A percentile compares a stretch with the other conserved stretches of the same genome.
phyloP scores from a whole-genome alignment of 805 yeast species.

The Kuraishia piskuri region DNA sequence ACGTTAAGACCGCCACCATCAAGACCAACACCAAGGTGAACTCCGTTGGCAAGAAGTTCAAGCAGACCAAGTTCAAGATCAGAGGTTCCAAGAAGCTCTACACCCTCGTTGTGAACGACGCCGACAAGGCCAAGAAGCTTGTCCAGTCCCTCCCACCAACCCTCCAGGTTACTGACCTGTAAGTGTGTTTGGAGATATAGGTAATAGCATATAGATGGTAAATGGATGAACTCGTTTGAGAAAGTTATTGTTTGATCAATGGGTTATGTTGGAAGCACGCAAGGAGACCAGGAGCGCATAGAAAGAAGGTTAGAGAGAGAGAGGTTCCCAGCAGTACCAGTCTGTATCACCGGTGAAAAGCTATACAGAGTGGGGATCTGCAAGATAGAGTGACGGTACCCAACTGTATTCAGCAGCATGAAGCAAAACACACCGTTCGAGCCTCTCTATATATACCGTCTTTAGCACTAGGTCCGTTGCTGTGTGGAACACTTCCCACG shows the following conservation, averaged over 20 bases:
- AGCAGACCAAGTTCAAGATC: constrained; percentile 98
- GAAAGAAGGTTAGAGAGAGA: too few relatives aligned
- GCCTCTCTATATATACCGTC: too few relatives aligned
- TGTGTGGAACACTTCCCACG: too few relatives aligned
- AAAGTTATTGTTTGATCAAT: background rate
- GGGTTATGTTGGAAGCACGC: background rate
- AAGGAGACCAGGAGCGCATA: background rate
- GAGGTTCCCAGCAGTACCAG: too few relatives aligned
- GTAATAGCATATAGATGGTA: background rate
- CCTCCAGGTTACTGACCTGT: constrained; percentile 50
- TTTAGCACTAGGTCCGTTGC: too few relatives aligned
- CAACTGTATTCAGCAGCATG: too few relatives aligned
- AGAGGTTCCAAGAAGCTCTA: constrained; percentile 93
- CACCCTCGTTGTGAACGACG: constrained; percentile 93
- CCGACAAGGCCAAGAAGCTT: constrained; percentile 95
- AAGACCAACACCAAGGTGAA: constrained; percentile 83
- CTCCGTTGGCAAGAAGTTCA: constrained; percentile 75
- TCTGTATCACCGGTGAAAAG: too few relatives aligned
- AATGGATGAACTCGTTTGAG: background rate
- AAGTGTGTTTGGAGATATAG: constrained; percentile 7
- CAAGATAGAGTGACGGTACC: too few relatives aligned
- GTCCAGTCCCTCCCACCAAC: constrained; percentile 96
- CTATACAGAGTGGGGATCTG: too few relatives aligned
- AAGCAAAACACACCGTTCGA: too few relatives aligned
- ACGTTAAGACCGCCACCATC: constrained; percentile 88